Evolutionary conservation across 75 land plant species (phyloP).

Genomic region (Sequoiadendron giganteum): DNA sequence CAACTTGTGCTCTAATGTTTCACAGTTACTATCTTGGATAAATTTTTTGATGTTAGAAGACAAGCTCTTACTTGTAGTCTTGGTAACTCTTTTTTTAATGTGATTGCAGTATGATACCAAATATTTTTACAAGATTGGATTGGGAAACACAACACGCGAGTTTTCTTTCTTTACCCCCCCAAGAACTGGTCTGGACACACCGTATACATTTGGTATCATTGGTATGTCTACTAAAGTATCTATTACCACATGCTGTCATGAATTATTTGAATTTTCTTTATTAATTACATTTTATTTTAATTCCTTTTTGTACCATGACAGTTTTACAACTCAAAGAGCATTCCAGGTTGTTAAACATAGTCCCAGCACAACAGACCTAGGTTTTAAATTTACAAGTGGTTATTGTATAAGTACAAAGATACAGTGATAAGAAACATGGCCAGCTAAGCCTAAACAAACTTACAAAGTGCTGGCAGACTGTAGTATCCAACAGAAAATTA

Average conservation of each 20-base stretch:
- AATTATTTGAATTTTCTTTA: background rate
- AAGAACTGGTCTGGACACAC: conserved; percentile 56
- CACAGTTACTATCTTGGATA: background rate
- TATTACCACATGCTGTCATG: background rate
- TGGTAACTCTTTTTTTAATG: background rate
- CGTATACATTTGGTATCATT: conserved; percentile 72
- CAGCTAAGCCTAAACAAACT: background rate
- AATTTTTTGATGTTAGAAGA: background rate
- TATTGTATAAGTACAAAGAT: background rate
- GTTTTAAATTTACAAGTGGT: background rate
- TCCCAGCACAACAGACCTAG: background rate
- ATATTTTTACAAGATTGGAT: conserved; percentile 58
- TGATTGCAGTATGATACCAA: conserved; percentile 52
- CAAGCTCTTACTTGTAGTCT: background rate
- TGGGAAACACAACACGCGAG: conserved; percentile 32
- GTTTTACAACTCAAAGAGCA: background rate
- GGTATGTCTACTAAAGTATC: conserved; percentile 28
- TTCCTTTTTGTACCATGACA: background rate
- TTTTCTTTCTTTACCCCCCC: conserved; percentile 77
- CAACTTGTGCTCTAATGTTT: background rate
- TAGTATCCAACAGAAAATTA: background rate
- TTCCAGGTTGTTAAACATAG: background rate
- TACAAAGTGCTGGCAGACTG: background rate
- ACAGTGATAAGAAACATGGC: background rate
- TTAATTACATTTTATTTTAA: background rate